Evolutionary conservation across 2,329 filamentous ascomycete species (phyloP), one percentile per base, ranked within the genome.

Genomic region (Alternaria angustiovoidea): DNA sequence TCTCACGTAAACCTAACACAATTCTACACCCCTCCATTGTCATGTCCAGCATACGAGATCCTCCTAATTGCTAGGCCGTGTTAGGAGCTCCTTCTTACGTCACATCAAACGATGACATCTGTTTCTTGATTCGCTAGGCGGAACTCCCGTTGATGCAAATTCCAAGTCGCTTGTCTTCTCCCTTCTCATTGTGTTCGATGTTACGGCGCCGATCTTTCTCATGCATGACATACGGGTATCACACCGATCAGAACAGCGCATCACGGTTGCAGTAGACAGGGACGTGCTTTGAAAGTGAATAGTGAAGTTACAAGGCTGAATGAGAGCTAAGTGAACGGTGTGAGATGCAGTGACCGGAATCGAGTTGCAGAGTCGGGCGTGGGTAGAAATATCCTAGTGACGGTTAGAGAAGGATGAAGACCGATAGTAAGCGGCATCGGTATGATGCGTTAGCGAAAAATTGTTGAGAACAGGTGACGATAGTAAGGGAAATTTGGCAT

Each of bases 361-460:
- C 22, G 24, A 30, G 18, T 2, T 4, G 36, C 18, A 38, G 34
- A 16, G 46, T 18, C 28, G 32, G 49, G 26, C 38, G 30, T 34
- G 9, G 9, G 24, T 18, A 47, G 36, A n/a, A 18, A 8, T 47
- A 22, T 36, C 18, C 32, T 39, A 39, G 16, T 39, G 34, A 48
- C 36, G 34, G 24, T 26, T 26, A 51, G 48, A 6, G 7, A 22
- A 24, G 26, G 38, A 16, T 24, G 32, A 30, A 20, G 16, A 26
- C 52, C 52, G 52, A 54, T 39, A 42, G 42, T 54, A 54, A 54
- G 52, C 52, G 52, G 20, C 5, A 42, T 54, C 42, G 52, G 32
- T 47, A 30, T 47, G 22, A 39, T 28, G 34, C 2, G 4, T 39
- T 39, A 9, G 34, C 16, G 6, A 38, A 11, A 39, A 12, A 2